These are phyloP conservation scores for Ballota nigra DNA, from an alignment of 257 asterid genomes.

Conservation along the genomic window DNA sequence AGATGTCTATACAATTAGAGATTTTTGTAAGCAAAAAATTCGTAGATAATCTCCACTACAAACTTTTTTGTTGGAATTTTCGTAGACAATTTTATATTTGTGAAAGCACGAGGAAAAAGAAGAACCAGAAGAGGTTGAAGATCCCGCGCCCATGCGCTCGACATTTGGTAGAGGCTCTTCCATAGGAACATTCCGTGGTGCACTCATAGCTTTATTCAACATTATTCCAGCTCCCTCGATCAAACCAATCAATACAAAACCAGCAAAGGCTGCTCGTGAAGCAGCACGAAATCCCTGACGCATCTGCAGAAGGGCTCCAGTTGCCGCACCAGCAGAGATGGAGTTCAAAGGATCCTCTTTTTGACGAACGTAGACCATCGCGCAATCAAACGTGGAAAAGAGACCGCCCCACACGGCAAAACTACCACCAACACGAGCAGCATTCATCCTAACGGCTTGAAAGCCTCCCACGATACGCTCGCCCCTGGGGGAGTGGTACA, in stretches of 20 bases:
- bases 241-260: slow-evolving; percentile 76
- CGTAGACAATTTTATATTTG: too few species aligned
- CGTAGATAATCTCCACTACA: too few species aligned
- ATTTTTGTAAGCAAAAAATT: too few species aligned
- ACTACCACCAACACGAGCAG: slow-evolving; percentile 94
- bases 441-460: slow-evolving; percentile 93
- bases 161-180: slow-evolving; percentile 53
- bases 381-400: slow-evolving; percentile 85
- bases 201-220: slow-evolving; percentile 60
- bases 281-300: slow-evolving; percentile 77
- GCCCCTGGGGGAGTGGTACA: slow-evolving; percentile 75
- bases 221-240: slow-evolving; percentile 89
- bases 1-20: too few species aligned
- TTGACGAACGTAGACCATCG: slow-evolving; percentile 78
- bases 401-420: slow-evolving; percentile 98
- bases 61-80: too few species aligned
- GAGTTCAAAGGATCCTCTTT: slow-evolving; percentile 97
- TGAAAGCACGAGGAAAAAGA: slow-evolving; percentile 69
- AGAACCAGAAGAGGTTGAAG: slow-evolving; percentile 38
- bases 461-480: slow-evolving; percentile 76
- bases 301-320: slow-evolving; percentile 89
- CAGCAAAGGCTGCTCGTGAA: slow-evolving; percentile 70
- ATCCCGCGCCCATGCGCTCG: slow-evolving; percentile 37
- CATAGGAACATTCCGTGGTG: slow-evolving; percentile 55
- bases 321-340: slow-evolving; percentile 87